Percentiles rank a stretch among this genome's conserved stretches.
Evolutionary conservation across 768 basidiomycete genomes (phyloP).

Genomic region (Tricholoma hemisulphureum): DNA sequence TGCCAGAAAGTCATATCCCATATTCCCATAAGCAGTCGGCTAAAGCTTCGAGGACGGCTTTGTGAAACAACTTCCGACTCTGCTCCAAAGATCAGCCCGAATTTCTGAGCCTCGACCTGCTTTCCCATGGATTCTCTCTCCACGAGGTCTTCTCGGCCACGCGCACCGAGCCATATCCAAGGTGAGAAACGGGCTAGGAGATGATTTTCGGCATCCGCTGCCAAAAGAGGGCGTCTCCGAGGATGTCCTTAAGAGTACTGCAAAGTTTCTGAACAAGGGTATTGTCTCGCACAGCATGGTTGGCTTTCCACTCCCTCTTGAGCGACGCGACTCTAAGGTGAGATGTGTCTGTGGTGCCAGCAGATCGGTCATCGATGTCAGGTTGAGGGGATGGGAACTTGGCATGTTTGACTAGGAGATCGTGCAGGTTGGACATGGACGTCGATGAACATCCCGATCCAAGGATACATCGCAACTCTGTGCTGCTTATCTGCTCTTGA

Average conservation of each 20-base stretch:
- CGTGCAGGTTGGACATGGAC: too few species aligned
- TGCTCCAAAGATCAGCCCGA: conserved; percentile 8
- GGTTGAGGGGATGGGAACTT: too few species aligned
- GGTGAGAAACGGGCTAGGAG: conserved; percentile 14
- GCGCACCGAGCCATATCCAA: conserved; percentile 3
- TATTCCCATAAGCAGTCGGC: background rate
- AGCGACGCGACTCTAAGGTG: too few species aligned
- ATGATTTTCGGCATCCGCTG: conserved; percentile 9
- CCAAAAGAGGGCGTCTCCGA: conserved; percentile 12
- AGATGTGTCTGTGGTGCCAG: too few species aligned
- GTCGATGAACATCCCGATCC: too few species aligned
- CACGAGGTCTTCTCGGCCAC: conserved; percentile 7
- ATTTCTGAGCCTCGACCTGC: conserved; percentile 7
- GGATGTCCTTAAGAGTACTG: conserved; percentile 15
- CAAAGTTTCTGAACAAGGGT: too few species aligned
- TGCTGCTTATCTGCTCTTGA: too few species aligned
- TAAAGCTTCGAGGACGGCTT: background rate
- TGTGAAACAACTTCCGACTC: background rate
- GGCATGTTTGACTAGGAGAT: too few species aligned
- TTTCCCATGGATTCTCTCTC: conserved; percentile 13
- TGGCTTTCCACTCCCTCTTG: too few species aligned
- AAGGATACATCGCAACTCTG: too few species aligned
- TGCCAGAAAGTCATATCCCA: background rate
- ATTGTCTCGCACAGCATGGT: too few species aligned
- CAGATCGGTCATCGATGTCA: too few species aligned